Evolutionary conservation across 2,329 filamentous ascomycete species (phyloP).

Genomic region (Chrysoporthe deuterocubensis): DNA sequence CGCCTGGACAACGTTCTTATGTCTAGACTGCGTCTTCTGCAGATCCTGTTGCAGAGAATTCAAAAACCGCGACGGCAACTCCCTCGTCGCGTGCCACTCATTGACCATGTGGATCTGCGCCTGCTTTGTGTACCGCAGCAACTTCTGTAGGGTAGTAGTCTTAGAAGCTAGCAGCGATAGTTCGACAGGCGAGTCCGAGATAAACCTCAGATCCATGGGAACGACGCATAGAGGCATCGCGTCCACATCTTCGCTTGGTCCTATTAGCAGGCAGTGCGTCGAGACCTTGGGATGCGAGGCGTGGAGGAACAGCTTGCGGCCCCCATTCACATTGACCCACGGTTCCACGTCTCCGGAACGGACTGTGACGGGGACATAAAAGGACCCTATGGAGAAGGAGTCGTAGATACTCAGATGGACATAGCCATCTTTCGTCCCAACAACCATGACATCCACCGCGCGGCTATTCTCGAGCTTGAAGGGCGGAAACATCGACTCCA

Average conservation of each 20-base stretch:
- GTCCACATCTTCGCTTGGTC: constrained; percentile 41
- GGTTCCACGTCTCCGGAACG: constrained; percentile 5
- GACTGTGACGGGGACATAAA: constrained; percentile 39
- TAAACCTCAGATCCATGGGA: constrained; percentile 82
- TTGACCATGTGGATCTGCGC: constrained; percentile 76
- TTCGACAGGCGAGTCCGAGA: constrained; percentile 77
- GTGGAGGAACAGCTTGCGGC: constrained; percentile 58
- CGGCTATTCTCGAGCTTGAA: constrained; percentile 68
- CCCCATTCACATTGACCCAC: constrained; percentile 29
- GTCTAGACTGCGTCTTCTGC: constrained; percentile 62
- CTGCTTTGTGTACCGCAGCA: constrained; percentile 84
- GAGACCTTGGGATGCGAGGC: constrained; percentile 73
- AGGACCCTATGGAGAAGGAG: constrained; percentile 76
- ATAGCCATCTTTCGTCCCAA: constrained; percentile 71
- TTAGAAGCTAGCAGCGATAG: constrained; percentile 85
- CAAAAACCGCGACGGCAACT: constrained; percentile 79
- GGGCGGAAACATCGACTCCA: constrained; percentile 71
- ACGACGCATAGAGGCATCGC: constrained; percentile 60
- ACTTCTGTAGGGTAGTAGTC: constrained; percentile 82
- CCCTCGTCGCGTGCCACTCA: constrained; percentile 83
- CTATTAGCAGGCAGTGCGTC: constrained; percentile 74
- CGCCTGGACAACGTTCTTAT: constrained; percentile 69
- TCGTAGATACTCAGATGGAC: constrained; percentile 84
- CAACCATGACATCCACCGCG: constrained; percentile 77
- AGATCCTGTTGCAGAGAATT: constrained; percentile 77